Conservation (phyloP, 2,329 filamentous ascomycete species). For the Leptographium procerum region DNA sequence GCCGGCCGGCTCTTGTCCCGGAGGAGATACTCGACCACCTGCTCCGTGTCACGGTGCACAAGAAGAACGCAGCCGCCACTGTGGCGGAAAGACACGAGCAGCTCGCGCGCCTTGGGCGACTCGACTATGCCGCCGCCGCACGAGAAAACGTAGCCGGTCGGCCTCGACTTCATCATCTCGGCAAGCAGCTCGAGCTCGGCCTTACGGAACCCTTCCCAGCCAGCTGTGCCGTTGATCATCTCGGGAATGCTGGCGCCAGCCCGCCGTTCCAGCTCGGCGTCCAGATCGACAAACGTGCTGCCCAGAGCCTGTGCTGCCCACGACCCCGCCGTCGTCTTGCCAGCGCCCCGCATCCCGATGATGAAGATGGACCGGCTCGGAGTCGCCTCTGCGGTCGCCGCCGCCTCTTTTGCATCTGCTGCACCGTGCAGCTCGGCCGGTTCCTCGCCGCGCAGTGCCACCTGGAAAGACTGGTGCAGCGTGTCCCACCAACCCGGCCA, state of each 20-base stretch:
- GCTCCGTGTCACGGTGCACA: slow-evolving; percentile 76
- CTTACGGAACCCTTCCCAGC: slow-evolving; percentile 82
- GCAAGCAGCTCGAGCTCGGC: slow-evolving; percentile 67
- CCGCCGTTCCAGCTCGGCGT: slow-evolving; percentile 70
- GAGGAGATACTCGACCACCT: slow-evolving; percentile 80
- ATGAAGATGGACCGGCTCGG: slow-evolving; percentile 68
- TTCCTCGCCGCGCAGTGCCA: slow-evolving; percentile 66
- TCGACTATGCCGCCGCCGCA: slow-evolving; percentile 94
- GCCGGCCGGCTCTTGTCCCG: slow-evolving; percentile 84
- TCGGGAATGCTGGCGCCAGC: slow-evolving; percentile 72
- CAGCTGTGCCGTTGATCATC: slow-evolving; percentile 57
- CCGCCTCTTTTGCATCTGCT: no score
- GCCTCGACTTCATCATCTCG: slow-evolving; percentile 61
- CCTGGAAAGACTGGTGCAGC: slow-evolving; percentile 65
- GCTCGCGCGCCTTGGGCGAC: slow-evolving; percentile 62
- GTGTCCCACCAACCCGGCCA: slow-evolving; percentile 99
- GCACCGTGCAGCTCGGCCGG: slow-evolving; percentile 14
- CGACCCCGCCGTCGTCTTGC: slow-evolving; percentile 84
- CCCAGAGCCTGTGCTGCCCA: slow-evolving; percentile 71
- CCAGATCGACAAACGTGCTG: slow-evolving; percentile 74
- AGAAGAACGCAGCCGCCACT: slow-evolving; percentile 73
- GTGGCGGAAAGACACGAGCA: slow-evolving; percentile 62
- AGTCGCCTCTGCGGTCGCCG: background rate
- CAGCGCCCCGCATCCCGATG: slow-evolving; percentile 93
- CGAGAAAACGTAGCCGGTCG: slow-evolving; percentile 72